phyloP scores from a whole-genome alignment of 805 yeast genomes.

The Barnettozyma populi region DNA sequence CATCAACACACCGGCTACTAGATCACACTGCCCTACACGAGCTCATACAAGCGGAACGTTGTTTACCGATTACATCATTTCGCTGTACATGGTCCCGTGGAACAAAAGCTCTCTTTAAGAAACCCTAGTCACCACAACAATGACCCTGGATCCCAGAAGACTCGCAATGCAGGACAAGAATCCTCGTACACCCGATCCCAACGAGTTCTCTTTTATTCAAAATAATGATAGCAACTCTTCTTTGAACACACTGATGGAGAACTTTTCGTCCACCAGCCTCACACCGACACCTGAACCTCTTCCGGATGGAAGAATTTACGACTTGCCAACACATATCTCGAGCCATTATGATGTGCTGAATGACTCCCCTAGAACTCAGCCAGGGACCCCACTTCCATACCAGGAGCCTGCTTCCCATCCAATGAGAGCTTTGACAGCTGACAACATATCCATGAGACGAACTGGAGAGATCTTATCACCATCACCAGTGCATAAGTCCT shows the following conservation, averaged over 20 bases:
- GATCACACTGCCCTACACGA: neutral
- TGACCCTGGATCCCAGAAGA: slow-evolving; percentile 24
- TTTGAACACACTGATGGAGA: slow-evolving; percentile 17
- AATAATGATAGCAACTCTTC: slow-evolving; percentile 14
- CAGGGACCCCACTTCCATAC: slow-evolving; percentile 24
- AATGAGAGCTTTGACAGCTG: slow-evolving; percentile 23
- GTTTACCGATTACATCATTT: neutral
- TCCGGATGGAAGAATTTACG: slow-evolving; percentile 5
- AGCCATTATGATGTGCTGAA: slow-evolving; percentile 15
- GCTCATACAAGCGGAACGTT: neutral
- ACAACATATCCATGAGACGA: slow-evolving; percentile 8
- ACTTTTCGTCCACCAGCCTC: neutral
- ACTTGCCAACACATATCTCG: slow-evolving; percentile 23
- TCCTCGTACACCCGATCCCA: slow-evolving; percentile 17
- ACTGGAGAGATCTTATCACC: slow-evolving; percentile 8
- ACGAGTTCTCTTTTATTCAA: slow-evolving; percentile 14
- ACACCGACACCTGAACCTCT: slow-evolving; percentile 2
- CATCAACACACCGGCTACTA: neutral
- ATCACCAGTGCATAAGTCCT: neutral
- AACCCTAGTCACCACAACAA: neutral
- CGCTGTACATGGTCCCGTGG: neutral
- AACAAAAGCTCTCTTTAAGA: neutral
- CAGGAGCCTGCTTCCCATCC: slow-evolving; percentile 23
- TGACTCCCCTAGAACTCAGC: slow-evolving; percentile 10
- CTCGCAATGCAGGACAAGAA: slow-evolving; percentile 6